phyloP scores from a whole-genome alignment of 2,329 filamentous ascomycete species.

The Arthrobotrys megalospora region DNA sequence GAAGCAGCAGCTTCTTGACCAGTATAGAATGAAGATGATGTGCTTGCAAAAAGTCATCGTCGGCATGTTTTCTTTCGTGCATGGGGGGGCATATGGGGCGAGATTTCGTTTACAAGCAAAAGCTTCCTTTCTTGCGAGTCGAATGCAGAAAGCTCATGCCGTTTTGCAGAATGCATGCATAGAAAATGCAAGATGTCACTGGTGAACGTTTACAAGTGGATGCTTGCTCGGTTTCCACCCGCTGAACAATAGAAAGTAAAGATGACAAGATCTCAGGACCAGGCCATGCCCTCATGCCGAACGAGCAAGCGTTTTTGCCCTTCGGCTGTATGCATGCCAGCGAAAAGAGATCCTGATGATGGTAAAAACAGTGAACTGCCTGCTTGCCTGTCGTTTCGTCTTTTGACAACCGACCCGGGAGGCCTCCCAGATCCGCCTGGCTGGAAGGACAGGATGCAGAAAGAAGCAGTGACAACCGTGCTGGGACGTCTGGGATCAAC shows the following conservation, averaged over 20 bases:
- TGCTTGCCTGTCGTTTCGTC: constrained; percentile 47
- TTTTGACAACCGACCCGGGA: constrained; percentile 49
- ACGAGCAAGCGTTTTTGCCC: constrained; percentile 20
- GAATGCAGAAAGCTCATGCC: constrained; percentile 55
- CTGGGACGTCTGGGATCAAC: constrained; percentile 55
- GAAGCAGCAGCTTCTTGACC: constrained; percentile 14
- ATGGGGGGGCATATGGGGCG: constrained; percentile 23
- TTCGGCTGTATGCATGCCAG: constrained; percentile 58
- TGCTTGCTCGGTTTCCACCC: constrained; percentile 39
- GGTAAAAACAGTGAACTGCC: constrained; percentile 10
- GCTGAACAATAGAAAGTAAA: constrained; percentile 40
- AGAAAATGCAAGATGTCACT: constrained; percentile 59
- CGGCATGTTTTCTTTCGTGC: constrained; percentile 36
- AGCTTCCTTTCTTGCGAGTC: constrained; percentile 31
- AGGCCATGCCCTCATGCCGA: constrained; percentile 27
- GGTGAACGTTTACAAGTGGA: constrained; percentile 43
- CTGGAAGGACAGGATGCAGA: constrained; percentile 46
- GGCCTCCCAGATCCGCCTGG: constrained; percentile 46
- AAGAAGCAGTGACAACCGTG: constrained; percentile 52
- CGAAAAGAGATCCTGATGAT: constrained; percentile 37
- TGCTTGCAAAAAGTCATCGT: constrained; percentile 48
- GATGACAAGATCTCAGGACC: constrained; percentile 31
- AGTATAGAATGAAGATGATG: constrained; percentile 38
- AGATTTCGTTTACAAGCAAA: constrained; percentile 21
- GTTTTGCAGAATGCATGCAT: constrained; percentile 60